Conservation (phyloP, 495 filamentous ascomycete genomes). For the Trichodelitschia bisporula region DNA sequence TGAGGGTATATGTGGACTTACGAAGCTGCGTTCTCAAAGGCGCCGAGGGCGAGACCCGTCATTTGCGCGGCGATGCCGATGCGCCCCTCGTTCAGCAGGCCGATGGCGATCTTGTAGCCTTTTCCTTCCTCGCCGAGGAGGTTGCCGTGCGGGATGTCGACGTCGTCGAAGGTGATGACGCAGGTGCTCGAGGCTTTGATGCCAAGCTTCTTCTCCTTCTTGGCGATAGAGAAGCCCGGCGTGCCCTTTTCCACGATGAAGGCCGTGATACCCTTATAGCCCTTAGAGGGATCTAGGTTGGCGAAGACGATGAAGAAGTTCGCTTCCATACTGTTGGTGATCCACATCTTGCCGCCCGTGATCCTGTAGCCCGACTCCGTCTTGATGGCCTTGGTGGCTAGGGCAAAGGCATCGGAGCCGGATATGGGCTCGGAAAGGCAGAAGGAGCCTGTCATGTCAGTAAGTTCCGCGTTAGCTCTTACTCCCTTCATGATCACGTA, state of each 20-base stretch:
- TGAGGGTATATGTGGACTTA: conserved; percentile 18
- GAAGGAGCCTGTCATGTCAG: conserved; percentile 43
- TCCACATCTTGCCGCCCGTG: conserved; percentile 96
- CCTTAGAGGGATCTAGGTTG: conserved; percentile 67
- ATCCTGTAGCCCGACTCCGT: conserved; percentile 62
- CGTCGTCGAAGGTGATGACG: conserved; percentile 92
- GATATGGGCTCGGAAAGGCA: conserved; percentile 86
- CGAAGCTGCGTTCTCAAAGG: conserved; percentile 85
- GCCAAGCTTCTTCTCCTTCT: conserved; percentile 99
- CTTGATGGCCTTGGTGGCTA: conserved; percentile 64
- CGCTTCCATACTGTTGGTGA: conserved; percentile 87
- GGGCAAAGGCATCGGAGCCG: conserved; percentile 86
- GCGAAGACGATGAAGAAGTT: conserved; percentile 96
- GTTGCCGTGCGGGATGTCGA: conserved; percentile 68
- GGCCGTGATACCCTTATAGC: conserved; percentile 88
- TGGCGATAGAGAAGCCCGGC: conserved; percentile 80
- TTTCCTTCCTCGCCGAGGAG: conserved; percentile 70
- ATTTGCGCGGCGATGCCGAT: conserved; percentile 98
- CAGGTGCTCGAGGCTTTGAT: conserved; percentile 91
- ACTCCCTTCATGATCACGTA: conserved; percentile 3
- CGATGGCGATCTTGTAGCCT: conserved; percentile 95
- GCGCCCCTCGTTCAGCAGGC: conserved; percentile 85
- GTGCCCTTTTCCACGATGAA: conserved; percentile 84
- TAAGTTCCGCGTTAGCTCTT: background rate
- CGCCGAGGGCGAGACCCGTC: conserved; percentile 86